These are phyloP conservation scores for Chaetomium sp. DNA, from an alignment of 2,329 filamentous ascomycete species.

Conservation along the genomic window DNA sequence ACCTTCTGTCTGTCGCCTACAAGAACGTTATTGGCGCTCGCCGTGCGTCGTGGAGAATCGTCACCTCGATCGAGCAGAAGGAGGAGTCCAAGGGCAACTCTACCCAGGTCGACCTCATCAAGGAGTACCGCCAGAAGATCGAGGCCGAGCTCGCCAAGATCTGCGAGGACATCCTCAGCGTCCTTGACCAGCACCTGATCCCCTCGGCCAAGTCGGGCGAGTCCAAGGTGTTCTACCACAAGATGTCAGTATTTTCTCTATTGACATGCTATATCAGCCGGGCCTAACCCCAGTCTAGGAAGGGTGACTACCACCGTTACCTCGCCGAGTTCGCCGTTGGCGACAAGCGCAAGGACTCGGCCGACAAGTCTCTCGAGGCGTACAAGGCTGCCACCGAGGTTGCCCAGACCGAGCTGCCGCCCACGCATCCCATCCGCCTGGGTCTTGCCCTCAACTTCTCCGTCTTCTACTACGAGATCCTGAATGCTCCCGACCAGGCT, in stretches of 20 bases:
- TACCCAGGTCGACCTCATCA: conserved; percentile 85
- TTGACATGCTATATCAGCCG: neutral
- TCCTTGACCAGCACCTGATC: conserved; percentile 91
- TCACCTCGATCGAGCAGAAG: conserved; percentile 98
- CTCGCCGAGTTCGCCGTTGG: conserved; percentile 94
- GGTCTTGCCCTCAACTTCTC: conserved; percentile 95
- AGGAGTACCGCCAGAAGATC: conserved; percentile 98
- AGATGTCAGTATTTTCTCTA: conserved; percentile 67
- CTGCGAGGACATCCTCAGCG: conserved; percentile 95
- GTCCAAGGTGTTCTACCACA: conserved; percentile 99
- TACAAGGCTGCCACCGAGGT: conserved; percentile 95
- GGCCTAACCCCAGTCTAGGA: conserved; percentile 60
- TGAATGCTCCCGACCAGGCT: conserved; percentile 96
- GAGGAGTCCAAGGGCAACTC: conserved; percentile 99
- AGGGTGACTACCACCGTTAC: conserved; percentile 99
- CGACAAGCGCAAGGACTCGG: conserved; percentile 92
- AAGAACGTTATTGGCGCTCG: conserved; percentile 98
- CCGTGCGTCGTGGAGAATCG: conserved; percentile 97
- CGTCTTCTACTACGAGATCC: conserved; percentile 99
- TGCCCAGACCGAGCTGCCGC: conserved; percentile 83
- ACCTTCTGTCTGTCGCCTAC: conserved; percentile 96
- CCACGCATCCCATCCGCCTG: conserved; percentile 90
- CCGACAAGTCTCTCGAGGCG: conserved; percentile 91
- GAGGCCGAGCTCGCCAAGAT: conserved; percentile 96
- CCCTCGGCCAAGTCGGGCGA: conserved; percentile 92